phyloP scores from a whole-genome alignment of 345 rosid species.

The Eucalyptus paniculata region DNA sequence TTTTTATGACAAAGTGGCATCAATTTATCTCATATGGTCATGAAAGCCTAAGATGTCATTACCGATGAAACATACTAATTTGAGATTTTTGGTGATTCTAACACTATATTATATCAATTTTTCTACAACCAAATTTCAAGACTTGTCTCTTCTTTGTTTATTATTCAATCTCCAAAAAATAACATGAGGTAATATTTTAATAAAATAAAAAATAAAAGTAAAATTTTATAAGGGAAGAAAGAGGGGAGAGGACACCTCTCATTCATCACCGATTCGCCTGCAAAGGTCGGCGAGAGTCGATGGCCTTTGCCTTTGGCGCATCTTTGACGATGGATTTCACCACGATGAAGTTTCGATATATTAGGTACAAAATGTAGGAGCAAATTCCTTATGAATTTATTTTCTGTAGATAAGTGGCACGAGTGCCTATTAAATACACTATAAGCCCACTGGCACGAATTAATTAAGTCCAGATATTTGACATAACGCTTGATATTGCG shows the following conservation, averaged over 20 bases:
- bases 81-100: background rate
- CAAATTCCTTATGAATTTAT: background rate
- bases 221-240: background rate
- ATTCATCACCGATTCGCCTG: background rate
- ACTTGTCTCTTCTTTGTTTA: background rate
- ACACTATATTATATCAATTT: too few species aligned
- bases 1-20: background rate
- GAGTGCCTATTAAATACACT: background rate
- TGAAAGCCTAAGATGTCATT: background rate
- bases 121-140: background rate
- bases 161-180: too few species aligned
- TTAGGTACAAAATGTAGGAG: background rate
- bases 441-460: background rate
- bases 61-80: rapidly evolving
- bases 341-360: background rate
- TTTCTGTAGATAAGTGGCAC: background rate
- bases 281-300: background rate
- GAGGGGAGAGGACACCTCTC: background rate
- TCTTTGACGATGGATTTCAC: background rate
- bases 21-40: background rate
- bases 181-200: rapidly evolving
- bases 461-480: background rate
- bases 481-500: background rate
- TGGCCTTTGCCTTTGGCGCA: background rate
- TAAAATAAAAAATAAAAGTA: too few species aligned